Base-by-base conservation (phyloP, 1,284 basidiomycete genomes). In the Tilletia horrida region DNA sequence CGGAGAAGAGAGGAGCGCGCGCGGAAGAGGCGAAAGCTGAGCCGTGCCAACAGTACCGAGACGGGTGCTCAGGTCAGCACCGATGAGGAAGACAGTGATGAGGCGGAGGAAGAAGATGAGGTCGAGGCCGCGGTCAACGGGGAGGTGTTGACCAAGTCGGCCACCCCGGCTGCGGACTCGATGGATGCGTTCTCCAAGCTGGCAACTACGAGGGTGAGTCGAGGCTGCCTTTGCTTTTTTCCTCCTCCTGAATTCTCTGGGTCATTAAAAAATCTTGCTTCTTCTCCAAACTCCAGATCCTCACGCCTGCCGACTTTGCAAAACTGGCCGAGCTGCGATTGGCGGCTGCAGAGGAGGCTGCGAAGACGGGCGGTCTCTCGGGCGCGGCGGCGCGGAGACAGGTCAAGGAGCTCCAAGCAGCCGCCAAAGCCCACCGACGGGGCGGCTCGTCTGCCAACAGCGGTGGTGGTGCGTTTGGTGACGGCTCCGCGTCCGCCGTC, bases 231-330 rank as follows among this genome's bases (percentile, higher is more conserved):
- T 3, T 25, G 4, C 21, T 13, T 11, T 40, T 40, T 7, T 14
- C n/a, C 25, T 21, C 47, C 13, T 48, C 18, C 13, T 48, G 47
- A 48, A 7, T 11, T 16, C 18, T 48, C 8, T n/a, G 18, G 11
- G 47, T 7, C 47, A 48, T n/a, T 13, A 2, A 48, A 48, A 48
- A 48, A 16, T 16, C 47, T 48, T 18, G 18, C 47, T n/a, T 9
- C 18, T 48, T 48, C 13, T 23, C 43, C 8, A 44, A 44, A 21
- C 18, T 25, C 1, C 75, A 94, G 92, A 98, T 99, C 78, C 88
- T 98, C 43, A 98, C 96, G 0, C 96, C 96, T 0, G 94, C 94
- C 31, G 95, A 99, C 83, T 98, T 97, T 82, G 91, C 91, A 0
- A 85, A 97, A 63, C 86, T 98, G 66, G 92, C 92, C 76, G 92